A percentile compares a stretch with the other conserved stretches of the same genome.
Conservation (phyloP, 768 basidiomycete genomes). For the Fistulinella prunicolor region DNA sequence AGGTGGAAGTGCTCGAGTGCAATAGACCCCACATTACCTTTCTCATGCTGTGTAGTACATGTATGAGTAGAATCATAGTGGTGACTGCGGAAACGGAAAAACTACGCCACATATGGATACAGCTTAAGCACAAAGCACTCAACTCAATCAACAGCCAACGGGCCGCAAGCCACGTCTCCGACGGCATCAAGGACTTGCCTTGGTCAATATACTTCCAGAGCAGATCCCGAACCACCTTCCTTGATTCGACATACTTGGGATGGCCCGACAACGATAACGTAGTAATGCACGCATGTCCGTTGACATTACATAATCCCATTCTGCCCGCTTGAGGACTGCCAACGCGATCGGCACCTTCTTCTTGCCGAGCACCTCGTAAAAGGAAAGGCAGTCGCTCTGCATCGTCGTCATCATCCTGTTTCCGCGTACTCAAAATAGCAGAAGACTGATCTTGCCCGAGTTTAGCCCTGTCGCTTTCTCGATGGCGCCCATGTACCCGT, state of each 20-base stretch:
- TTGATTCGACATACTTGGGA: conserved; percentile 18
- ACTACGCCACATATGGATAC: too few relatives aligned
- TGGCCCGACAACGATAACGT: conserved; percentile 20
- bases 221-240: conserved; percentile 18
- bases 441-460: conserved; percentile 31
- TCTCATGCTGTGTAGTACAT: too few relatives aligned
- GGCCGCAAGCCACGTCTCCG: conserved; percentile 24
- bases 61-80: too few relatives aligned
- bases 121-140: too few relatives aligned
- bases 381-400: conserved; percentile 33
- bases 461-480: conserved; percentile 28
- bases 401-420: conserved; percentile 26
- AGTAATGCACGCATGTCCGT: conserved; percentile 32
- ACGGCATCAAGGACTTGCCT: conserved; percentile 22
- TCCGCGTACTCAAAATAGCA: conserved; percentile 34
- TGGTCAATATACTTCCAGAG: conserved; percentile 23
- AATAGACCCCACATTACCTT: too few relatives aligned
- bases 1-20: too few relatives aligned
- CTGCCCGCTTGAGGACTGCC: conserved; percentile 34
- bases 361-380: conserved; percentile 40
- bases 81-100: too few relatives aligned
- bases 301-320: conserved; percentile 20
- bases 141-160: conserved; percentile 17
- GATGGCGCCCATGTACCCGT: conserved; percentile 26
- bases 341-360: conserved; percentile 37